These are phyloP conservation scores for Lavandula angustifolia DNA, from an alignment of 257 asterid genomes.

Conservation along the genomic window DNA sequence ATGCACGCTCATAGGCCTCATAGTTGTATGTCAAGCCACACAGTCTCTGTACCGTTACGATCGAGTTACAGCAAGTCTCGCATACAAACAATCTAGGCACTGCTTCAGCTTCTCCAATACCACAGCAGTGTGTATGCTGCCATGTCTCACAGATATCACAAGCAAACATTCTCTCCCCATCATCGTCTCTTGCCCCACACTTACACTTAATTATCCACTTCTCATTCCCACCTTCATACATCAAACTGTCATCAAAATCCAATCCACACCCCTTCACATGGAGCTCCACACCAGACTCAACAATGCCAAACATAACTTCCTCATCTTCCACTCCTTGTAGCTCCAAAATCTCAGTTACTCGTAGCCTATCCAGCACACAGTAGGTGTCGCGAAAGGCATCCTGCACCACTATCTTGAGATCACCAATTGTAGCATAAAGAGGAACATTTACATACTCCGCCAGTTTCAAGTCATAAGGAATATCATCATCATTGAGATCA, in stretches of 20 bases:
- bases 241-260: slow-evolving; percentile 52
- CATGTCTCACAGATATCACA: slow-evolving; percentile 88
- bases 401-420: slow-evolving; percentile 57
- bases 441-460: slow-evolving; percentile 67
- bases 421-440: slow-evolving; percentile 69
- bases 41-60: slow-evolving; percentile 53
- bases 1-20: slow-evolving; percentile 22
- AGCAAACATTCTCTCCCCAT: slow-evolving; percentile 91
- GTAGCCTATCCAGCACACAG: slow-evolving; percentile 52
- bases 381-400: slow-evolving; percentile 75
- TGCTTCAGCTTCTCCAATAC: slow-evolving; percentile 63
- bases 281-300: slow-evolving; percentile 69
- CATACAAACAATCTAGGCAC: slow-evolving; percentile 81
- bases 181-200: slow-evolving; percentile 93
- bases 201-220: slow-evolving; percentile 79
- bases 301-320: slow-evolving; percentile 68
- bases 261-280: slow-evolving; percentile 53
- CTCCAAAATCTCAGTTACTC: slow-evolving; percentile 53
- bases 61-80: slow-evolving; percentile 57
- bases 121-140: slow-evolving; percentile 88
- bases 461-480: slow-evolving; percentile 36
- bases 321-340: slow-evolving; percentile 51
- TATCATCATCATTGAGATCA: slow-evolving; percentile 35
- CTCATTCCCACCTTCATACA: slow-evolving; percentile 67
- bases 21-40: slow-evolving; percentile 26